These are phyloP conservation scores for Luffa aegyptiaca DNA, from an alignment of 306 rosid species.

Conservation along the genomic window DNA sequence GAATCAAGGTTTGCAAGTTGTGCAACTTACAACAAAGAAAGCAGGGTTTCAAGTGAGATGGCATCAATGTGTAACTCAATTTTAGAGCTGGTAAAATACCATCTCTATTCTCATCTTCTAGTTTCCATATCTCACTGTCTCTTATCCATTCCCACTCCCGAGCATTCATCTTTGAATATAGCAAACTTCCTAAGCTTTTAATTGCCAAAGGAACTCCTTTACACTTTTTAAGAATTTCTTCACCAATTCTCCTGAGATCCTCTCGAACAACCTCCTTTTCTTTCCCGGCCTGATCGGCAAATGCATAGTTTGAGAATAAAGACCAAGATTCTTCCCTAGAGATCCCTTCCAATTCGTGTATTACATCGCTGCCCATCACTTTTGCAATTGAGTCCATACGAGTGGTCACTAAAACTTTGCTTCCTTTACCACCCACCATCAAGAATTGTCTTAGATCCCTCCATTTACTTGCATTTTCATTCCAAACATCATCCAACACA, in stretches of 20 bases:
- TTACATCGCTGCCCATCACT: neutral
- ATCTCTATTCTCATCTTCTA: neutral
- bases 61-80: neutral
- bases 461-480: constrained; percentile 13
- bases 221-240: neutral
- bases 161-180: neutral
- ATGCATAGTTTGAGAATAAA: constrained; percentile 6
- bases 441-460: neutral
- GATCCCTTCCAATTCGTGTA: neutral
- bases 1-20: neutral
- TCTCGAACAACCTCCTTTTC: neutral
- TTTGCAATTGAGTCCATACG: neutral
- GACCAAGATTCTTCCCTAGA: neutral
- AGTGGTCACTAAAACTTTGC: constrained; percentile 14
- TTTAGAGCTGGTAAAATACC: neutral
- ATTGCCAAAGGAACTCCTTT: constrained; percentile 3
- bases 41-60: neutral
- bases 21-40: neutral
- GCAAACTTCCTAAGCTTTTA: neutral
- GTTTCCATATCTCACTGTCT: neutral
- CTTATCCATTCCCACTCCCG: neutral
- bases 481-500: constrained; percentile 23
- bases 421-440: constrained; percentile 5
- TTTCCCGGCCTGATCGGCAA: neutral
- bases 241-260: neutral